phyloP scores from a whole-genome alignment of 2,329 filamentous ascomycete genomes.

The Pseudopyrenochaeta lycopersici region DNA sequence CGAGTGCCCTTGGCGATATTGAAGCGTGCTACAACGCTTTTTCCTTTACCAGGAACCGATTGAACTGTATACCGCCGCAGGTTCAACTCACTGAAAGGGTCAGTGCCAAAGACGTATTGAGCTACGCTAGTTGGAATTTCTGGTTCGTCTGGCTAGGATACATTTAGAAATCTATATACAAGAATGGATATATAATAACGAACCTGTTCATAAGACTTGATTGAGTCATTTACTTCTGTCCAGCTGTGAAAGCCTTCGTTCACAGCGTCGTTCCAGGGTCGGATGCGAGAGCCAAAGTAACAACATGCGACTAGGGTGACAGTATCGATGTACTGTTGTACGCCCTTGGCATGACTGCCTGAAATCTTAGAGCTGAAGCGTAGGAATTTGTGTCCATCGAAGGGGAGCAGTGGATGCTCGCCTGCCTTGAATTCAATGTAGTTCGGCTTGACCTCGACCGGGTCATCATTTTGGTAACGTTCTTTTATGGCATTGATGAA shows the following conservation, averaged over 20 bases:
- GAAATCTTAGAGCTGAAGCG: constrained; percentile 32
- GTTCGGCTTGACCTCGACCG: constrained; percentile 33
- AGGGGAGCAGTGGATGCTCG: constrained; percentile 34
- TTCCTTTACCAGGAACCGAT: background rate
- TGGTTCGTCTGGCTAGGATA: too few species aligned
- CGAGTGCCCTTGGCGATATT: constrained; percentile 14
- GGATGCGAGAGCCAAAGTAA: constrained; percentile 28
- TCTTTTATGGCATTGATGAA: constrained; percentile 33
- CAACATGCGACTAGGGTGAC: constrained; percentile 21
- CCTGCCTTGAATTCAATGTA: constrained; percentile 38
- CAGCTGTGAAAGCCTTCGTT: constrained; percentile 24
- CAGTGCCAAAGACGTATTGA: too few species aligned
- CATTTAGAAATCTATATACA: too few species aligned
- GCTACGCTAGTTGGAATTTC: too few species aligned
- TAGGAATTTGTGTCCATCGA: constrained; percentile 40
- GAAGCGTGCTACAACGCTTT: background rate
- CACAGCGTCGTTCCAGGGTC: constrained; percentile 24
- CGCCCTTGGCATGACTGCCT: constrained; percentile 9
- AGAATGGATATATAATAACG: too few species aligned
- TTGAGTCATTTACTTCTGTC: constrained; percentile 27
- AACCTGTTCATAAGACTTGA: constrained; percentile 37
- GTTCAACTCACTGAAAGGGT: too few species aligned
- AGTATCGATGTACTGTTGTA: constrained; percentile 28
- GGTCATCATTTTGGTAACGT: constrained; percentile 24
- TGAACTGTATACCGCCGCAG: background rate